Evolutionary conservation across 148 eudicot genomes (phyloP).

Genomic region (Nyssa sinensis): DNA sequence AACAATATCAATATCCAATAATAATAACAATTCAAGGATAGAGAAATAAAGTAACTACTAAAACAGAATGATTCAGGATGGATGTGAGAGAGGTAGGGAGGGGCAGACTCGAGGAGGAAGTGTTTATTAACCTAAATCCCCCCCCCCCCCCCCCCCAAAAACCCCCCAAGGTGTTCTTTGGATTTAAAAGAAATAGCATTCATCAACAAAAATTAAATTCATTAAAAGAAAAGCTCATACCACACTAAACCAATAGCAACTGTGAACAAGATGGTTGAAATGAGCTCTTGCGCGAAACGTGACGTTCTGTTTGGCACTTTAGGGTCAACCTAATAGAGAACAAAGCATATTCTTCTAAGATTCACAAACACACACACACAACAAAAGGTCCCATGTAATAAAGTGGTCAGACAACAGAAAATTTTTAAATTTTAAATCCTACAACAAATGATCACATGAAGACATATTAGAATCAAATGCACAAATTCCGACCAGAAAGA

Average conservation of each 20-base stretch:
- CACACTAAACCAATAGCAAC: slow-evolving; percentile 73
- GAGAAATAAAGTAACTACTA: too few relatives aligned
- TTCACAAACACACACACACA: background rate
- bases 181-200: background rate
- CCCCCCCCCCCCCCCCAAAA: too few relatives aligned
- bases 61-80: background rate
- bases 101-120: too few relatives aligned
- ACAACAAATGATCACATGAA: background rate
- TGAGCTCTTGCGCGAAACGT: slow-evolving; percentile 72
- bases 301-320: slow-evolving; percentile 65
- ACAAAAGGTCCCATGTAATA: background rate
- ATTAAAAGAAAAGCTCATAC: slow-evolving; percentile 40
- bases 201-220: slow-evolving; percentile 5
- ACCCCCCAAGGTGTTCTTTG: too few relatives aligned
- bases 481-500: background rate
- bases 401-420: background rate
- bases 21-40: background rate
- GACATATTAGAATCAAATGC: background rate
- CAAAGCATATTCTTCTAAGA: too few relatives aligned
- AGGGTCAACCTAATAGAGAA: slow-evolving; percentile 66
- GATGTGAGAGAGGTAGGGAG: background rate
- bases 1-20: slow-evolving; percentile 14
- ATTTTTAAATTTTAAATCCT: background rate
- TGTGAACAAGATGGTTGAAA: slow-evolving; percentile 71
- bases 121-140: background rate